Percentiles rank a stretch among this genome's conserved stretches.
phyloP scores from a whole-genome alignment of 139 green algal genomes.

The Limnomonas spitsbergensis region DNA sequence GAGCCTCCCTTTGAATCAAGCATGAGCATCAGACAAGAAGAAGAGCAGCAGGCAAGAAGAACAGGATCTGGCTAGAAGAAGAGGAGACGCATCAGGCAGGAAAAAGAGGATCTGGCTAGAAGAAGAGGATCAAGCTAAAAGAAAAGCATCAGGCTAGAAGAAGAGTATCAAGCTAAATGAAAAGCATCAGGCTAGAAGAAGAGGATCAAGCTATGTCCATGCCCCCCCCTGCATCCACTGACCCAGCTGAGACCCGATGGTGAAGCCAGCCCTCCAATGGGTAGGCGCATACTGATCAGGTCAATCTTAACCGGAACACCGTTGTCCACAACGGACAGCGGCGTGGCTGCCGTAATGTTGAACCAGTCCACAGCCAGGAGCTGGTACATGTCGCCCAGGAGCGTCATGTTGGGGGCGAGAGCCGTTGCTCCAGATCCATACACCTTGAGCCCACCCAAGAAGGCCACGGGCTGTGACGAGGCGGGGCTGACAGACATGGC shows the following conservation, averaged over 20 bases:
- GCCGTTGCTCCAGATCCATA: neutral
- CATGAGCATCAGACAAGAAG: no score
- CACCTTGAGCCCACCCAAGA: neutral
- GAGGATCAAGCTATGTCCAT: neutral
- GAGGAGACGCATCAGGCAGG: neutral
- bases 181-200: neutral
- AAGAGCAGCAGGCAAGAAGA: no score
- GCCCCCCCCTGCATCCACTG: neutral
- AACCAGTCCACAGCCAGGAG: slow-evolving; percentile 16
- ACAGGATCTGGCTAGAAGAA: no score
- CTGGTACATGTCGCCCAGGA: neutral
- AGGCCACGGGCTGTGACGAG: neutral
- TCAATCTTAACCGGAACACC: neutral
- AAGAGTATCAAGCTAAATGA: neutral
- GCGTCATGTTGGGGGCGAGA: neutral
- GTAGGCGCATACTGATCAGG: slow-evolving; percentile 2
- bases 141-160: neutral
- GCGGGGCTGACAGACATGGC: neutral
- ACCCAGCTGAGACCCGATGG: neutral
- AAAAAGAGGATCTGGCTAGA: neutral
- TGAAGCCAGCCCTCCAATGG: neutral
- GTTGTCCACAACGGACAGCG: neutral
- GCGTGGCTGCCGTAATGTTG: neutral
- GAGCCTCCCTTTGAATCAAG: no score
- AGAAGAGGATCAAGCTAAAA: neutral